Percentiles rank a stretch among this genome's conserved stretches.
Evolutionary conservation across 352 stramenopile genomes (phyloP).

Genomic region (Peronosclerospora sorghi): DNA sequence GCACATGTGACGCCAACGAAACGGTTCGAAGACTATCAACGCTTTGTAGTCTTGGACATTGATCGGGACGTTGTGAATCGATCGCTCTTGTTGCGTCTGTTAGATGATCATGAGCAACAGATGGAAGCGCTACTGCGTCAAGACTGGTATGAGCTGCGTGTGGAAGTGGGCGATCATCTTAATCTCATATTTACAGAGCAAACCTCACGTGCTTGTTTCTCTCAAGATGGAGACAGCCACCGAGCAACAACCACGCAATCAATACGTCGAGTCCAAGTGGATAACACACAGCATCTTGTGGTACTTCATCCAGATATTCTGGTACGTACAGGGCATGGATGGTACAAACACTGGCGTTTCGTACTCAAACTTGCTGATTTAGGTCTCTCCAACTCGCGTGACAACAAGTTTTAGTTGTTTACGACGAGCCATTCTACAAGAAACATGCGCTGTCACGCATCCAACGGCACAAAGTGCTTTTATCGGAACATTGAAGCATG

Average conservation of each 20-base stretch:
- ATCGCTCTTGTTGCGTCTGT: conserved; percentile 37
- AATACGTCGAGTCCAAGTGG: conserved; percentile 35
- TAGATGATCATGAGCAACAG: conserved; percentile 56
- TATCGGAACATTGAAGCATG: conserved; percentile 71
- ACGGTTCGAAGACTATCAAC: conserved; percentile 29
- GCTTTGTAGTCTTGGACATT: conserved; percentile 55
- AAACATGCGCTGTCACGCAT: conserved; percentile 50
- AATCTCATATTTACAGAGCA: conserved; percentile 67
- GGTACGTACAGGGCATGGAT: conserved; percentile 25
- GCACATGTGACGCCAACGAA: background rate
- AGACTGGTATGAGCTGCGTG: conserved; percentile 67
- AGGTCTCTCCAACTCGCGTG: conserved; percentile 75
- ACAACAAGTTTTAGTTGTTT: conserved; percentile 68
- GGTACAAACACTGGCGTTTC: no score
- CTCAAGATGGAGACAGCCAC: conserved; percentile 9
- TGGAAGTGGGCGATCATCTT: conserved; percentile 66
- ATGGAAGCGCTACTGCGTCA: conserved; percentile 45
- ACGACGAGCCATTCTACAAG: conserved; percentile 50
- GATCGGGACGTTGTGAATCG: conserved; percentile 41
- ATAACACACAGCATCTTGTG: conserved; percentile 51
- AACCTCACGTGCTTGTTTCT: conserved; percentile 34
- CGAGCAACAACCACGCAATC: no score
- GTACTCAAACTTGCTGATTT: background rate
- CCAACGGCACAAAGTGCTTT: conserved; percentile 53
- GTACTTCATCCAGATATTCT: conserved; percentile 70